These are phyloP conservation scores for Halenospora varia DNA, from an alignment of 495 filamentous ascomycete species.

Conservation along the genomic window DNA sequence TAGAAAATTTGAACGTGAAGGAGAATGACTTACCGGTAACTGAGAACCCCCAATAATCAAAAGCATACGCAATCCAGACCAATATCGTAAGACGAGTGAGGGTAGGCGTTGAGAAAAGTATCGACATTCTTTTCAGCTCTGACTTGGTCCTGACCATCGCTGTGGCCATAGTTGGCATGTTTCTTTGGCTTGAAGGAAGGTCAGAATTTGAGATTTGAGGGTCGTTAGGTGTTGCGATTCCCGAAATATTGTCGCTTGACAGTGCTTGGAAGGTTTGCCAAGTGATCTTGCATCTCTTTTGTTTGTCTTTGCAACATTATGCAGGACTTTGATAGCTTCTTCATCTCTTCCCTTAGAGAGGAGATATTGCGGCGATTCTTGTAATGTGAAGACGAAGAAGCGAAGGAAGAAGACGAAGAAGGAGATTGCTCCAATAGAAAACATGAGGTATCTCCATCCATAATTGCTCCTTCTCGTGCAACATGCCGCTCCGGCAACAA, in stretches of 20 bases:
- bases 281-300: neutral
- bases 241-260: neutral
- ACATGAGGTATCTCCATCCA: conserved; percentile 54
- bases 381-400: conserved; percentile 39
- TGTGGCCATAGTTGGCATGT: neutral
- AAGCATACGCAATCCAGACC: conserved; percentile 37
- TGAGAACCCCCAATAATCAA: conserved; percentile 16
- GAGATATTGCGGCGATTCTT: conserved; percentile 44
- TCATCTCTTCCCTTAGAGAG: conserved; percentile 38
- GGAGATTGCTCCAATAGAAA: conserved; percentile 37
- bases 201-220: neutral
- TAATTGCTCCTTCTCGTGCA: conserved; percentile 46
- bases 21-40: neutral
- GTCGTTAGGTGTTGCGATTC: neutral
- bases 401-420: conserved; percentile 41
- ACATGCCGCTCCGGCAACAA: conserved; percentile 30
- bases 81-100: conserved; percentile 38
- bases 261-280: neutral
- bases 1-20: no score
- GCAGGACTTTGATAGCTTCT: conserved; percentile 37
- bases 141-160: conserved; percentile 27
- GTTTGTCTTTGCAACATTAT: conserved; percentile 38
- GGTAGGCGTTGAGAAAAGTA: conserved; percentile 31
- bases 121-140: conserved; percentile 33
- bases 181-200: neutral